Evolutionary conservation across 306 rosid genomes (phyloP).

Genomic region (Potentilla sterilis): DNA sequence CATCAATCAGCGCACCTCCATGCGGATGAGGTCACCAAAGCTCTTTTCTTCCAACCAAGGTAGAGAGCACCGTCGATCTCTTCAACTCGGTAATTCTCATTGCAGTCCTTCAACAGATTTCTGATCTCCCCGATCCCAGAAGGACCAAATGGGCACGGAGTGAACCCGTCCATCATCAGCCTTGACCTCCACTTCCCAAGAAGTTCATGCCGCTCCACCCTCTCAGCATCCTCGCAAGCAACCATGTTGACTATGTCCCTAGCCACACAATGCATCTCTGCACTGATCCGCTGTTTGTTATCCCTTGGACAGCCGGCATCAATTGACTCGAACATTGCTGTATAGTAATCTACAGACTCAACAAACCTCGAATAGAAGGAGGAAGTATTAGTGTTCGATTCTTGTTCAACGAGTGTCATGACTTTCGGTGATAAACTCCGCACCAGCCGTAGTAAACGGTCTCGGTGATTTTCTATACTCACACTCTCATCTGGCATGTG

Average conservation of each 20-base stretch:
- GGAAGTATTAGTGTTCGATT: constrained; percentile 94
- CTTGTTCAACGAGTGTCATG: constrained; percentile 84
- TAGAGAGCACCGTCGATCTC: constrained; percentile 51
- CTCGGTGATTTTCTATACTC: constrained; percentile 79
- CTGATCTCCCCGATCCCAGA: constrained; percentile 35
- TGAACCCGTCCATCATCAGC: constrained; percentile 77
- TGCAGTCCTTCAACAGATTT: constrained; percentile 45
- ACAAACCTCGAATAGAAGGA: constrained; percentile 63
- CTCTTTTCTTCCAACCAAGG: constrained; percentile 70
- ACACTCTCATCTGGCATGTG: constrained; percentile 99
- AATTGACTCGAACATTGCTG: constrained; percentile 86
- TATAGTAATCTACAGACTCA: constrained; percentile 65
- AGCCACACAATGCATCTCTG: constrained; percentile 89
- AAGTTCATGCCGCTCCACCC: constrained; percentile 89
- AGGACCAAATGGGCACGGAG: constrained; percentile 51
- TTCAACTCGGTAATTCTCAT: constrained; percentile 50
- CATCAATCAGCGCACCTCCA: constrained; percentile 49
- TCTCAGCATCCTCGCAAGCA: constrained; percentile 83
- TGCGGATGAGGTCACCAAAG: constrained; percentile 65
- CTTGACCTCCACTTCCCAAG: constrained; percentile 80
- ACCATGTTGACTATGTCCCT: constrained; percentile 91
- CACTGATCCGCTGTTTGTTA: constrained; percentile 64
- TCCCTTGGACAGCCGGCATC: constrained; percentile 52
- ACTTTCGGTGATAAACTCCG: constrained; percentile 78
- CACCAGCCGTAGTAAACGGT: constrained; percentile 70